A percentile compares a stretch with the other conserved stretches of the same genome.
These are phyloP conservation scores for Pyrenophora tritici-repentis DNA, from an alignment of 2,329 filamentous ascomycete genomes.

Conservation along the genomic window DNA sequence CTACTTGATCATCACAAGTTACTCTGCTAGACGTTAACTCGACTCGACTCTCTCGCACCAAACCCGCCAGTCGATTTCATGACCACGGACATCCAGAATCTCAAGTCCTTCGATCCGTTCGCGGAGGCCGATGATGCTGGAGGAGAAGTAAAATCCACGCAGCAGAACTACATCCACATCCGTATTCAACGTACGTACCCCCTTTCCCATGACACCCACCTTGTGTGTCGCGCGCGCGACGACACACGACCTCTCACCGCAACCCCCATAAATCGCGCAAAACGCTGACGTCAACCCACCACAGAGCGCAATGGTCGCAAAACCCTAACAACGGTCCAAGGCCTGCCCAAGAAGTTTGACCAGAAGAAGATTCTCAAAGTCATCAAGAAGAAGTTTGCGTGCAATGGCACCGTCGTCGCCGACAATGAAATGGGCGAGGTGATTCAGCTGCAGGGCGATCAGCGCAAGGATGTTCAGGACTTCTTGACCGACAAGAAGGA, in stretches of 20 bases:
- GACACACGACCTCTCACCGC: too few relatives aligned
- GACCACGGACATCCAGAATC: conserved; percentile 54
- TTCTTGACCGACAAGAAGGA: conserved; percentile 96
- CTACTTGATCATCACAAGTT: too few relatives aligned
- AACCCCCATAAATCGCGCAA: too few relatives aligned
- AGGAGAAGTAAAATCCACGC: conserved; percentile 83
- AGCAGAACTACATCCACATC: conserved; percentile 99
- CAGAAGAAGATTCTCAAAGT: conserved; percentile 99
- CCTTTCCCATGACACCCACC: too few relatives aligned
- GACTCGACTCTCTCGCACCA: conserved; percentile 15
- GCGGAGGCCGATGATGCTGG: conserved; percentile 99
- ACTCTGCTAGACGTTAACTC: too few relatives aligned
- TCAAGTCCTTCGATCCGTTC: conserved; percentile 79
- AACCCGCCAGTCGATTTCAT: conserved; percentile 42
- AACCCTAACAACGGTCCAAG: conserved; percentile 99
- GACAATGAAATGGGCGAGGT: conserved; percentile 98
- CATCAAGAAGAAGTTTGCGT: conserved; percentile 99
- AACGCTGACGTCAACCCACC: conserved; percentile 50
- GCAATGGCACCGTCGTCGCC: conserved; percentile 99
- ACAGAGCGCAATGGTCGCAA: conserved; percentile 99
- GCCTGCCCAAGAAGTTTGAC: conserved; percentile 97
- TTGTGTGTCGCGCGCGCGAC: too few relatives aligned
- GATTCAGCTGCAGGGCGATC: conserved; percentile 98
- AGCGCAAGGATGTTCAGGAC: conserved; percentile 97
- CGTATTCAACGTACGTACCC: conserved; percentile 85